Evolutionary conservation across 2,329 filamentous ascomycete species (phyloP).

Genomic region (Cladosporium sp.): DNA sequence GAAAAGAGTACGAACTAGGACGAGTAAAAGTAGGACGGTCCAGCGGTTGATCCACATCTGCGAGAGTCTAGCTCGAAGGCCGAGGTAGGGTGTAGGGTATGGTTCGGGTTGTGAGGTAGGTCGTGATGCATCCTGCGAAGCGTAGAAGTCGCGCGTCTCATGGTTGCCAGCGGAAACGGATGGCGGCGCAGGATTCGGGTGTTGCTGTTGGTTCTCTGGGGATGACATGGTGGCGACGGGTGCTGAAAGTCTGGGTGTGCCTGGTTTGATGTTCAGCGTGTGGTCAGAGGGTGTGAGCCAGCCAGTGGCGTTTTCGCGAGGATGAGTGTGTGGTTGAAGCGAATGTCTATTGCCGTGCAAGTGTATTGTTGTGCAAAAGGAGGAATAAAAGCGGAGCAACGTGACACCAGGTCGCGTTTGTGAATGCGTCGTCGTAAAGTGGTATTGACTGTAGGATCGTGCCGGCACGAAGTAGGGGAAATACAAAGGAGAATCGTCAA

Average conservation of each 20-base stretch:
- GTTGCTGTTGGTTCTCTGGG: conserved; percentile 49
- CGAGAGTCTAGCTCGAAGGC: conserved; percentile 80
- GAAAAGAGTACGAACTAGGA: conserved; percentile 75
- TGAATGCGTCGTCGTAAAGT: conserved; percentile 11
- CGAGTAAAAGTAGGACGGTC: conserved; percentile 83
- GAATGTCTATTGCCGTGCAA: no score
- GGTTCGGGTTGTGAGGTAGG: conserved; percentile 59
- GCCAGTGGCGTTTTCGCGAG: background rate
- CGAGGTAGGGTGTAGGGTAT: conserved; percentile 83
- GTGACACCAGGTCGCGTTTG: conserved; percentile 8
- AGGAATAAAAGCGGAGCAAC: background rate
- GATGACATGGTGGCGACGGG: conserved; percentile 39
- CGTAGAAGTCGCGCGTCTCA: conserved; percentile 59
- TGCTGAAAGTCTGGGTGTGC: conserved; percentile 25
- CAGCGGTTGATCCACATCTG: conserved; percentile 98
- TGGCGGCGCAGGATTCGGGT: conserved; percentile 52
- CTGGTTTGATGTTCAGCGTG: conserved; percentile 17
- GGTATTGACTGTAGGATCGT: conserved; percentile 15
- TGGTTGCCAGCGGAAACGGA: conserved; percentile 57
- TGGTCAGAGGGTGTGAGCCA: background rate
- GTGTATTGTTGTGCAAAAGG: background rate
- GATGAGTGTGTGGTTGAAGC: background rate
- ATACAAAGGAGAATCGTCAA: conserved; percentile 20
- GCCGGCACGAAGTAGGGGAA: conserved; percentile 9
- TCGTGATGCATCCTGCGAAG: conserved; percentile 51